Evolutionary conservation across 164 flowering plant genomes (phyloP), one percentile per base, ranked within the genome.

Genomic region (Macadamia integrifolia): DNA sequence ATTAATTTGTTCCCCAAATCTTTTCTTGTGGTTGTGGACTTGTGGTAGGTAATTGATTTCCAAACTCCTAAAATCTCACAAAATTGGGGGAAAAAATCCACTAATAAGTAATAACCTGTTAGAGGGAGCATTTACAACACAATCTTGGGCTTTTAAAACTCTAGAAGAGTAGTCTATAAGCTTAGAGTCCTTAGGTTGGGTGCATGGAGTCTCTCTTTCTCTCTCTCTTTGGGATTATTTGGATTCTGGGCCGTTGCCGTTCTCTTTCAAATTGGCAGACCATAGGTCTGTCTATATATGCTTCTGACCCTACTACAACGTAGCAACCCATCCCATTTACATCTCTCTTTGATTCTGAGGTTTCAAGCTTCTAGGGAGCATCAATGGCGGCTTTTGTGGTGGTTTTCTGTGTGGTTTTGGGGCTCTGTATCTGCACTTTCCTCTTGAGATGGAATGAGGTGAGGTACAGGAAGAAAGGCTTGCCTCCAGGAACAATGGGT

Each of bases 401-500:
- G 71, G 14, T 84, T 70, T 71, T 73, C 42, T 78, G 72, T 12
- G 60, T 75, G 13, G 71, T 81, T 44, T 66, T 85, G 55, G 65
- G 82, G 61, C 78, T 93, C 68, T 85, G 82, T 62, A 12, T 83
- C 64, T 82, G 78, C 72, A 72, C 82, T 73, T 85, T 83, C 61
- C 65, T 91, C 61, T 69, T 93, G 68, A 86, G 79, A 78, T 90
- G 94, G 96, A 91, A 90, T 80, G 91, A 86, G 66, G 68, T 93
- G 70, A 87, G 79, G 69, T 91, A 85, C 80, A 84, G 82, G 75
- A 89, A 80, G 82, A 90, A 87, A 74, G 89, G 90, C 0, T 73
- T 93, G 69, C 98, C 98, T 49, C 97, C 94, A 1, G 98, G 98
- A 6, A 91, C 97, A 18, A 93, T 91, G 98, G 97, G 97, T 8